Percentiles rank a stretch among this genome's conserved stretches.
Evolutionary conservation across 140 eudicot species (phyloP).

Genomic region (Senecio squalidus): DNA sequence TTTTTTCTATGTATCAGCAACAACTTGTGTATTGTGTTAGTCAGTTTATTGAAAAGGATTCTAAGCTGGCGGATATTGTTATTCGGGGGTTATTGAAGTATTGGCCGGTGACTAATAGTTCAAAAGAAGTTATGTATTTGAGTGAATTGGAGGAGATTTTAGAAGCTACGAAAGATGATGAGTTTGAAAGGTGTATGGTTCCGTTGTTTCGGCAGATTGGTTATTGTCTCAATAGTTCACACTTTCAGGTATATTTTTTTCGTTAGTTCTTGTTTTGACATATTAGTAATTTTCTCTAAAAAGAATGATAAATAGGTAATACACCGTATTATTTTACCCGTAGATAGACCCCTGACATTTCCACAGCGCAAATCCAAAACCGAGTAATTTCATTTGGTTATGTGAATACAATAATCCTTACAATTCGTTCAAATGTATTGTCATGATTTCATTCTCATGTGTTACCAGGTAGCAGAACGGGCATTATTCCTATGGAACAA

Average conservation of each 20-base stretch:
- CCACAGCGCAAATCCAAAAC: no score
- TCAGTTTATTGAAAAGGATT: conserved; percentile 74
- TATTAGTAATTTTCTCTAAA: no score
- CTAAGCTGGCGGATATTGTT: conserved; percentile 57
- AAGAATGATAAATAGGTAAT: no score
- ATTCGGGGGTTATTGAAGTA: conserved; percentile 58
- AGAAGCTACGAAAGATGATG: conserved; percentile 65
- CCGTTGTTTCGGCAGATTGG: conserved; percentile 61
- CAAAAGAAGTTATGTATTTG: conserved; percentile 76
- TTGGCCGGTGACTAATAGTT: conserved; percentile 72
- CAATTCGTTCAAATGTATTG: no score
- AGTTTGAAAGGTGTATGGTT: conserved; percentile 65
- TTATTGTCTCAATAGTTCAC: conserved; percentile 67
- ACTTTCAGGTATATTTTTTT: conserved; percentile 57
- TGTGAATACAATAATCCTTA: no score
- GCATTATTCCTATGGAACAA: conserved; percentile 75
- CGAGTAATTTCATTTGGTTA: no score
- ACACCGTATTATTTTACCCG: no score
- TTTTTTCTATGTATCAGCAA: conserved; percentile 56
- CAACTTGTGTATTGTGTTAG: conserved; percentile 65
- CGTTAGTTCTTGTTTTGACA: not conserved
- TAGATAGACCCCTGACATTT: no score
- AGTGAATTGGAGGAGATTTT: conserved; percentile 75
- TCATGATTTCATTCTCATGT: not conserved
- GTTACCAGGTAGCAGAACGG: conserved; percentile 72